Evolutionary conservation across 257 asterid species (phyloP).

Genomic region (Echium plantagineum): DNA sequence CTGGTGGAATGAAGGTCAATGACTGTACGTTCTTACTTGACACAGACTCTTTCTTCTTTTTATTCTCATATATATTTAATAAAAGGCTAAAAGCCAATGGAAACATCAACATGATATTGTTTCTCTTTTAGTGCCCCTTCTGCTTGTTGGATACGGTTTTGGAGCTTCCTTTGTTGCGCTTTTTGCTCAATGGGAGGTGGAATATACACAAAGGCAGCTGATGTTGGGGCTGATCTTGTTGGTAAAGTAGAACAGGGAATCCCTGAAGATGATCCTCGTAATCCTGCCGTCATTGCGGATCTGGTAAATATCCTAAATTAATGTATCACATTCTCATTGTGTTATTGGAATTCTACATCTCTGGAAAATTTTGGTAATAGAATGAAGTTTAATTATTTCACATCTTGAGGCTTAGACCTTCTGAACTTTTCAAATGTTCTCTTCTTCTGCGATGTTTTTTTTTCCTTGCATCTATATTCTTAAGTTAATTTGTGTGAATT

Average conservation of each 20-base stretch:
- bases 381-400: neutral
- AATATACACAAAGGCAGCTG: constrained; percentile 94
- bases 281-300: constrained; percentile 98
- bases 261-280: constrained; percentile 98
- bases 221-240: constrained; percentile 99
- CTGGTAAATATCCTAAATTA: constrained; percentile 37
- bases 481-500: neutral
- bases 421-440: neutral
- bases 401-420: neutral
- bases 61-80: neutral
- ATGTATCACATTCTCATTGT: neutral
- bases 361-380: neutral
- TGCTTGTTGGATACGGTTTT: constrained; percentile 97
- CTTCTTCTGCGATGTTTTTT: neutral
- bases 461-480: neutral
- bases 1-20: constrained; percentile 81
- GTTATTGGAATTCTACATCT: neutral
- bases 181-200: constrained; percentile 99
- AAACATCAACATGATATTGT: neutral
- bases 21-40: constrained; percentile 56
- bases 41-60: constrained; percentile 13
- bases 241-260: constrained; percentile 98
- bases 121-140: constrained; percentile 79
- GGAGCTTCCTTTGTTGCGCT: constrained; percentile 99
- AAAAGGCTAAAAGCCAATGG: too few species aligned